phyloP scores from a whole-genome alignment of 2,329 filamentous ascomycete species.

The Paramyrothecium sp. region DNA sequence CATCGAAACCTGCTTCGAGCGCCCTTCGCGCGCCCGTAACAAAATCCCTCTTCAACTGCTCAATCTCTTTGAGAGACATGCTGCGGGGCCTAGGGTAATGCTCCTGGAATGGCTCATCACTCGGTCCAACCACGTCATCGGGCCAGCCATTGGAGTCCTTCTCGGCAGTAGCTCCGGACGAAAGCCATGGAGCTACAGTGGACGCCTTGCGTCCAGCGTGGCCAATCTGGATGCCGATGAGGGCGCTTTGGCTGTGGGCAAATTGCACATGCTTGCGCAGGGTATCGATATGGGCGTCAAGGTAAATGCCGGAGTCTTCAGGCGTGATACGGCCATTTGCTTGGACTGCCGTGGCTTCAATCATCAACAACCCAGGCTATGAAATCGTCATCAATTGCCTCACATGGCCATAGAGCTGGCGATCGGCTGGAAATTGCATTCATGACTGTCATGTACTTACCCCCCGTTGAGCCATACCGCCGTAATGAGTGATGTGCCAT shows the following conservation, averaged over 20 bases:
- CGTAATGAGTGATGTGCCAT: slow-evolving; percentile 73
- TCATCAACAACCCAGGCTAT: slow-evolving; percentile 57
- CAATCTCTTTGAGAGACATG: slow-evolving; percentile 66
- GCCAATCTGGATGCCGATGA: slow-evolving; percentile 67
- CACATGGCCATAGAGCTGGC: not conserved
- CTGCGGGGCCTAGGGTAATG: slow-evolving; percentile 59
- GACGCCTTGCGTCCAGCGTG: slow-evolving; percentile 65
- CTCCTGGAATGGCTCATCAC: slow-evolving; percentile 53
- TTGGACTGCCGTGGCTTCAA: slow-evolving; percentile 69
- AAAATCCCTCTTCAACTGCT: slow-evolving; percentile 60
- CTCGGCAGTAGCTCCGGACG: slow-evolving; percentile 37
- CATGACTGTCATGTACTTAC: slow-evolving; percentile 23
- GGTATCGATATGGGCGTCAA: slow-evolving; percentile 65
- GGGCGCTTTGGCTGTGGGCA: slow-evolving; percentile 63
- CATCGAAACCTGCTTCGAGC: slow-evolving; percentile 64
- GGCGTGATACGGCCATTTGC: slow-evolving; percentile 72
- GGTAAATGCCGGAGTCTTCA: slow-evolving; percentile 67
- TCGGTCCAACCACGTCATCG: slow-evolving; percentile 46
- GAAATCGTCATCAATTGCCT: slow-evolving; percentile 16
- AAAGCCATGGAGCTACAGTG: slow-evolving; percentile 56
- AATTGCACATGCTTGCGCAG: slow-evolving; percentile 62
- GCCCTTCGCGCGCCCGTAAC: slow-evolving; percentile 52
- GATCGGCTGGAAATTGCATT: not conserved
- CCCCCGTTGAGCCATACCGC: slow-evolving; percentile 69
- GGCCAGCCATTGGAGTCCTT: slow-evolving; percentile 52